phyloP scores from a whole-genome alignment of 176 grass and related monocot species.

The Poa annua region DNA sequence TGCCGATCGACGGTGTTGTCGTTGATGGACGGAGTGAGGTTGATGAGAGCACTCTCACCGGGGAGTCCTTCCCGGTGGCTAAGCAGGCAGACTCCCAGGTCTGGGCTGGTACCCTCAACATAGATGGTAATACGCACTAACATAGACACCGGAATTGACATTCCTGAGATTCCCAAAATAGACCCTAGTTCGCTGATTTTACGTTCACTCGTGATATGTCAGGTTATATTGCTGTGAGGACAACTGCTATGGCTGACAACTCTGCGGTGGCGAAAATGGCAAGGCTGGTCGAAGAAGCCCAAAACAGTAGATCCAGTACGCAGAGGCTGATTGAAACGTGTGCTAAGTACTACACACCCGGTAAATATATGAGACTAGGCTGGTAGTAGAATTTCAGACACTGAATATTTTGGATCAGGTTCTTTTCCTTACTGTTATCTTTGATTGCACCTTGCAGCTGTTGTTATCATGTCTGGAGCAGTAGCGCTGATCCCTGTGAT shows the following conservation, averaged over 20 bases:
- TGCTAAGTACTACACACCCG: constrained; percentile 88
- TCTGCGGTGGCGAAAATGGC: constrained; percentile 94
- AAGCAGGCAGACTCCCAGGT: constrained; percentile 83
- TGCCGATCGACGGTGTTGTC: constrained; percentile 89
- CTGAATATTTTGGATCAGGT: neutral
- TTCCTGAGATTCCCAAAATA: constrained; percentile 6
- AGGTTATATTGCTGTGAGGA: constrained; percentile 96
- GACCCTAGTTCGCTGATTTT: neutral
- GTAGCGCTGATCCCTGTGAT: constrained; percentile 71
- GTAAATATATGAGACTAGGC: constrained; percentile 36
- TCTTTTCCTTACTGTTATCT: constrained; percentile 33
- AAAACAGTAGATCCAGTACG: constrained; percentile 76
- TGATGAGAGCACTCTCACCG: constrained; percentile 82
- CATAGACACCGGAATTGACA: neutral
- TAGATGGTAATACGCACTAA: constrained; percentile 64
- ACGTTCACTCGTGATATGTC: constrained; percentile 18
- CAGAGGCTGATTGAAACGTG: constrained; percentile 90
- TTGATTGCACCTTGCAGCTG: constrained; percentile 65
- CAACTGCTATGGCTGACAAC: constrained; percentile 76
- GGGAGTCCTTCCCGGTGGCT: constrained; percentile 82
- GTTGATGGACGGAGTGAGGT: constrained; percentile 79
- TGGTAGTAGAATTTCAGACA: neutral
- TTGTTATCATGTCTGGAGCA: constrained; percentile 63
- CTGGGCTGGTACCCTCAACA: constrained; percentile 94
- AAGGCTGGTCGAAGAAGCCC: constrained; percentile 94